Base-by-base conservation (phyloP, 805 yeast species). In the Candida alai region DNA sequence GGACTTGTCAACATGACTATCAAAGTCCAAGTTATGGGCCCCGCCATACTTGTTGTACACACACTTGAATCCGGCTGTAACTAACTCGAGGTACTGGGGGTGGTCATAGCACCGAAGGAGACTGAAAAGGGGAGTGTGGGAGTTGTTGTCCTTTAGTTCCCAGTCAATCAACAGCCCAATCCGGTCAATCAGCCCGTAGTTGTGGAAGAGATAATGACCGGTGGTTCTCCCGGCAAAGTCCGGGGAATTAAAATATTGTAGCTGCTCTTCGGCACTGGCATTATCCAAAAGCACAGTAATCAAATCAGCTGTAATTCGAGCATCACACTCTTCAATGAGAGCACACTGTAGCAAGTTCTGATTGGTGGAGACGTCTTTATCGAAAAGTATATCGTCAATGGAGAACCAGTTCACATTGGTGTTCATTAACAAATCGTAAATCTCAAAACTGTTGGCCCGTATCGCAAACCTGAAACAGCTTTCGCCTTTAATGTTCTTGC, bases 81-180 rank as follows among this genome's bases (percentile, higher is more conserved):
- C 58, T 45, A 85, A 49, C 3, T 49, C 49, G 2, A 63, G 51
- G 53, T 88, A 89, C 21, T 76, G 56, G 0, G 74, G 60, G 43
- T 84, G 88, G 52, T 88, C 96, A 56, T 89, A 89, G 43, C 88
- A 77, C 35, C 96, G 61, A 43, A 86, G 78, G 3, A 85, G 58
- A 2, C 86, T 72, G 55, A 83, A 76, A 7, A 90, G 59, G 0
- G 97, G 94, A 0, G 97, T 85, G 45, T 84, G 85, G 0, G 80
- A 76, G 39, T 73, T 76, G 9, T 48, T 42, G 51, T 89, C 97
- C 33, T 70, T 71, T 10, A 58, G 52, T 5, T 63, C 67, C 97
- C 97, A 90, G 47, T 84, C 68, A 4, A 88, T 60, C 28, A 63
- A 70, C 1, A 52, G 52, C 0, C 95, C 94, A 8, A 87, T 52